Evolutionary conservation across 2,329 filamentous ascomycete genomes (phyloP).

Genomic region (Gaeumannomyces tritici): DNA sequence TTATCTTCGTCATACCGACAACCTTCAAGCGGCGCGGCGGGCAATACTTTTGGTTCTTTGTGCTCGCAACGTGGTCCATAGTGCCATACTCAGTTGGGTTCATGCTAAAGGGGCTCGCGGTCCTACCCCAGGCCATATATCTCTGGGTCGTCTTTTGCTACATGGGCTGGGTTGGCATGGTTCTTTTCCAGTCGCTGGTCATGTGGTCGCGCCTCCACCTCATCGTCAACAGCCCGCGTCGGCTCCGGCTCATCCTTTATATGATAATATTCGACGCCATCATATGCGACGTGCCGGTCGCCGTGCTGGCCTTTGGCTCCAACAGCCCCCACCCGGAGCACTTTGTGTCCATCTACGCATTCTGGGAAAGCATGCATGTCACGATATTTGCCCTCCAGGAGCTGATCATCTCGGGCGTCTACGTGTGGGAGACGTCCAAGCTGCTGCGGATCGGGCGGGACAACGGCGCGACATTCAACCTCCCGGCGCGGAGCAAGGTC

Average conservation of each 20-base stretch:
- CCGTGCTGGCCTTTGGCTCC: slow-evolving; percentile 43
- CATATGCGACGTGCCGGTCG: slow-evolving; percentile 42
- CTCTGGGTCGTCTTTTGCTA: neutral
- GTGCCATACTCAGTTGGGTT: neutral
- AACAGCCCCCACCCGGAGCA: slow-evolving; percentile 24
- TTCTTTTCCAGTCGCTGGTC: slow-evolving; percentile 52
- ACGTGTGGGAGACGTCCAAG: slow-evolving; percentile 41
- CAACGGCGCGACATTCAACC: slow-evolving; percentile 18
- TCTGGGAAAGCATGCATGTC: slow-evolving; percentile 46
- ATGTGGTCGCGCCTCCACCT: slow-evolving; percentile 55
- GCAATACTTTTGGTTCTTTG: slow-evolving; percentile 4
- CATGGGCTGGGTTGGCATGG: slow-evolving; percentile 44
- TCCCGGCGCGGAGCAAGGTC: slow-evolving; percentile 24
- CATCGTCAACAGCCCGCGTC: slow-evolving; percentile 37
- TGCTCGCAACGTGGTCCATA: slow-evolving; percentile 1
- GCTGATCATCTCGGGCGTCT: slow-evolving; percentile 40
- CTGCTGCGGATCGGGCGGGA: slow-evolving; percentile 33
- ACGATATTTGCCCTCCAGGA: slow-evolving; percentile 47
- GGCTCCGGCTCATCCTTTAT: slow-evolving; percentile 37
- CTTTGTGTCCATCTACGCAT: slow-evolving; percentile 28
- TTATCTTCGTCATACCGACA: neutral
- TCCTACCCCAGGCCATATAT: neutral
- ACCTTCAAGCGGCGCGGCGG: neutral
- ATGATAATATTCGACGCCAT: slow-evolving; percentile 49
- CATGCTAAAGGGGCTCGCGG: slow-evolving; percentile 1